Evolutionary conservation across 352 stramenopile species (phyloP), one percentile per base, ranked within the genome.

Genomic region (Elongisporangium undulatum): DNA sequence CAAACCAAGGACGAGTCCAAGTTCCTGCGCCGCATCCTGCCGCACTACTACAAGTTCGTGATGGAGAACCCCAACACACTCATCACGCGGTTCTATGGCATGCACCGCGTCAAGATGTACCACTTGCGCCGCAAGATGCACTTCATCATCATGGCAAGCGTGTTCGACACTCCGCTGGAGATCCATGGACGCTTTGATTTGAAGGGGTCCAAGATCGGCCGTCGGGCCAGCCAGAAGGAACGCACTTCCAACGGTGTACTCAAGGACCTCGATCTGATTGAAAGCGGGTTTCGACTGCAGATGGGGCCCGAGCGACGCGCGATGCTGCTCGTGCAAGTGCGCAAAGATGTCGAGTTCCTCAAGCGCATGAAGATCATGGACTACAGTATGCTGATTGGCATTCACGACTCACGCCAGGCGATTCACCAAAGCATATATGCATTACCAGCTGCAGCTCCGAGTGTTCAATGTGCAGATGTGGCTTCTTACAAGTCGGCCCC

Each of bases 1-100:
- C 96, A 98, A 81, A 99, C 94, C 6, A 98, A 98, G 69, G 92
- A 96, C n/a, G 97, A 99, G 80, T 98, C 87, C 55, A 99, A 98
- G 73, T 99, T 99, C 64, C 82, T 99, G 55, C 85, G 95, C 8
- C 85, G 96, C 59, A 98, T 99, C 64, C 64, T 99, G 29, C 96
- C 96, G 6, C 89, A 99, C 62, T 99, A 99, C 71, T 99, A 99
- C 82, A 92, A 97, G 61, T 97, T 99, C 66, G 96, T 98, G 38
- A 90, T 92, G 66, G 80, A 97, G 63, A 98, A 99, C 78, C 95
- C 96, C 4, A 97, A 99, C 72, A 99, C 97, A 13, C 75, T 99
- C 19, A 84, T 99, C 54, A 97, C 97, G 21, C 93, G 97, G 51
- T 99, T 99, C 69, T 94, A 98, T 62, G 97, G 97, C 56, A 98